Conservation (phyloP, 805 yeast species). For the Grigorovia jiainica region DNA sequence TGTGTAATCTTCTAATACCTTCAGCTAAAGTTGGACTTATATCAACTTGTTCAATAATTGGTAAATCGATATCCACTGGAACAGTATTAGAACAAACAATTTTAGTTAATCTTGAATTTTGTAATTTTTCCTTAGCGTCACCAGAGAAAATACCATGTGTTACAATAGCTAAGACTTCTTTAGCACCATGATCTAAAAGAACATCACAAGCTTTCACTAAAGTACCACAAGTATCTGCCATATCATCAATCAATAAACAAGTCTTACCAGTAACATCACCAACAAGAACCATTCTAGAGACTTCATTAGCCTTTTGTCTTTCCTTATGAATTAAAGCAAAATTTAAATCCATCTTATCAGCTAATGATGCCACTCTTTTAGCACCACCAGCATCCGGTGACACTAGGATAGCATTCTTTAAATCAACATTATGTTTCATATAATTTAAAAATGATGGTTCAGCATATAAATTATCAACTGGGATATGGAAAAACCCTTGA, state of each 20-base stretch:
- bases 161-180: constrained; percentile 81
- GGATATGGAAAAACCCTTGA: constrained; percentile 91
- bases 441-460: constrained; percentile 85
- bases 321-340: constrained; percentile 96
- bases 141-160: constrained; percentile 94
- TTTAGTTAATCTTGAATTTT: constrained; percentile 52
- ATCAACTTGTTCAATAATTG: constrained; percentile 73
- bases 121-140: constrained; percentile 65
- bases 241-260: constrained; percentile 86
- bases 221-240: constrained; percentile 99
- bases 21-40: constrained; percentile 84
- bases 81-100: constrained; percentile 91
- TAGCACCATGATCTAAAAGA: constrained; percentile 70
- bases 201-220: constrained; percentile 90
- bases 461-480: constrained; percentile 92
- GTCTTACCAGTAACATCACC: constrained; percentile 84
- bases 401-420: constrained; percentile 61
- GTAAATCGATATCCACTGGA: constrained; percentile 61
- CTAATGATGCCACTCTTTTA: constrained; percentile 88
- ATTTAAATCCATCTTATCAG: constrained; percentile 83
- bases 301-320: constrained; percentile 91
- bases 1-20: constrained; percentile 87
- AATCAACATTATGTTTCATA: constrained; percentile 55
- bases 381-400: constrained; percentile 99
- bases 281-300: constrained; percentile 87